These are phyloP conservation scores for Spathaspora sp. DNA, from an alignment of 1,139 yeast genomes.

Conservation along the genomic window DNA sequence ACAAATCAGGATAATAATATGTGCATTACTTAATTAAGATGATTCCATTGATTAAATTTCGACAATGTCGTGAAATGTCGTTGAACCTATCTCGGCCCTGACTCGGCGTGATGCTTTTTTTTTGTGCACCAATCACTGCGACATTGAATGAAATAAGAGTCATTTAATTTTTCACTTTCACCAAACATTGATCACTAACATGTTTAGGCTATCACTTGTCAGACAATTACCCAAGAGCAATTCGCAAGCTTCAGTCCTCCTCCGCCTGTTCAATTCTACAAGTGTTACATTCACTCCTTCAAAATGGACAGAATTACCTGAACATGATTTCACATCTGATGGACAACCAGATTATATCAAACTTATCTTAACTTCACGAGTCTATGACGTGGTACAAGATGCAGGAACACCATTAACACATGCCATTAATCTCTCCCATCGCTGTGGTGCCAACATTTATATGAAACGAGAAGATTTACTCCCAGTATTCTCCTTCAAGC, in stretches of 20 bases:
- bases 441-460: constrained; percentile 67
- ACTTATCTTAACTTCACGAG: constrained; percentile 85
- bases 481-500: constrained; percentile 93
- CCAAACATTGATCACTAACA: neutral
- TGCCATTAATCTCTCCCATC: constrained; percentile 75
- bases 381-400: constrained; percentile 82
- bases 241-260: neutral
- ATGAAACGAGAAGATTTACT: constrained; percentile 89
- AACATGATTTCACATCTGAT: constrained; percentile 51
- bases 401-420: constrained; percentile 79
- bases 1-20: no score
- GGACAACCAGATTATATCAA: constrained; percentile 93
- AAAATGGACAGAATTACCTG: constrained; percentile 47
- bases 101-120: neutral
- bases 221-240: neutral
- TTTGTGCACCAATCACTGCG: neutral
- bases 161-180: neutral
- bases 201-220: neutral
- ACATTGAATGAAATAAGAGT: neutral
- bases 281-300: constrained; percentile 3
- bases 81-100: constrained; percentile 1
- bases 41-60: no score
- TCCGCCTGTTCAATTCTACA: neutral
- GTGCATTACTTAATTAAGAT: no score
- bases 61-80: neutral